Evolutionary conservation across 306 rosid species (phyloP).

Genomic region (Cucumis sativus): DNA sequence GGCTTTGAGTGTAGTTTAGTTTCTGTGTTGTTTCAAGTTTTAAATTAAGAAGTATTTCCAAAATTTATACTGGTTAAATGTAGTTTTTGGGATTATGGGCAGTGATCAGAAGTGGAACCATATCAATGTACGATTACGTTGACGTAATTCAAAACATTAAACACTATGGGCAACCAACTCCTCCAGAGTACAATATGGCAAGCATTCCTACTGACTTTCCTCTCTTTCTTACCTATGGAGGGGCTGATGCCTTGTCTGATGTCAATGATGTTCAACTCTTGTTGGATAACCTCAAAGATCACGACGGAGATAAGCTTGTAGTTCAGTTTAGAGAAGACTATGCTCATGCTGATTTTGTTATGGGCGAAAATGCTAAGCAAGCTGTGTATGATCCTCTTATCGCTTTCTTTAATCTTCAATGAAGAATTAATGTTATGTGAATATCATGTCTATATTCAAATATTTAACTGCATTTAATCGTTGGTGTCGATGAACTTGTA

Average conservation of each 20-base stretch:
- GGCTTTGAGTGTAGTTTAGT: background rate
- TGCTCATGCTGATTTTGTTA: slow-evolving; percentile 76
- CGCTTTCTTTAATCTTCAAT: slow-evolving; percentile 53
- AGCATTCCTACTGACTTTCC: slow-evolving; percentile 58
- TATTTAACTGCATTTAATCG: background rate
- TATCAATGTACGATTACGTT: slow-evolving; percentile 55
- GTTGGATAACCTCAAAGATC: slow-evolving; percentile 39
- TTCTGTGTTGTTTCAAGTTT: background rate
- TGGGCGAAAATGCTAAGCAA: slow-evolving; percentile 56
- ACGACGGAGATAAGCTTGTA: slow-evolving; percentile 44
- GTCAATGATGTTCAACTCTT: slow-evolving; percentile 48
- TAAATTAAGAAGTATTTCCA: background rate
- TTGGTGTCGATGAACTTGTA: background rate
- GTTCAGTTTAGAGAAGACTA: slow-evolving; percentile 51
- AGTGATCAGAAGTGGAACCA: slow-evolving; percentile 63
- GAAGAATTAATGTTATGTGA: slow-evolving; percentile 3
- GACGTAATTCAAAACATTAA: slow-evolving; percentile 22
- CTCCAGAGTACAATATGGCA: slow-evolving; percentile 55
- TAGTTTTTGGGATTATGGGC: slow-evolving; percentile 7
- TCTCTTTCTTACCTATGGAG: slow-evolving; percentile 54
- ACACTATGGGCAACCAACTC: slow-evolving; percentile 58
- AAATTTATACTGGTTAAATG: background rate
- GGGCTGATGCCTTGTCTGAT: slow-evolving; percentile 58
- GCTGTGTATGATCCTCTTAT: slow-evolving; percentile 59
- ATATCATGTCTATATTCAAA: background rate